phyloP scores from a whole-genome alignment of 805 yeast genomes.

The Spencermartinsiella europaea region DNA sequence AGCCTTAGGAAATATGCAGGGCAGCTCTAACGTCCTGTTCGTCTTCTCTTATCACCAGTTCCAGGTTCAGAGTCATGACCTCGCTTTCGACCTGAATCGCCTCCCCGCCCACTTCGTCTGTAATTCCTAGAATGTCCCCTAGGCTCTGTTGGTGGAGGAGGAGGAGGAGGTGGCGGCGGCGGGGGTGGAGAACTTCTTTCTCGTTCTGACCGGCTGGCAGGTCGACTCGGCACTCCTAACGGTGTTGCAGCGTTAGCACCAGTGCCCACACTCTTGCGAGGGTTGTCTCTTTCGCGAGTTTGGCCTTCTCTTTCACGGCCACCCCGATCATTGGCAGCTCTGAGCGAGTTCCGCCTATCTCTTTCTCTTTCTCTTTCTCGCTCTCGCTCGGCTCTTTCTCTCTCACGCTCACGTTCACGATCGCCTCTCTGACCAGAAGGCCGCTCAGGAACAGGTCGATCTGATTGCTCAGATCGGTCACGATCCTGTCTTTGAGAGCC shows the following conservation, averaged over 20 bases:
- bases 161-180: neutral
- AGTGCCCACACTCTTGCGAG: neutral
- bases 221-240: neutral
- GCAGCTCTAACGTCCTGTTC: neutral
- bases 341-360: too few species aligned
- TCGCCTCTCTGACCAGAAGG: constrained; percentile 2
- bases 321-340: too few species aligned
- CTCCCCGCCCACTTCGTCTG: neutral
- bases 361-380: constrained; percentile 15
- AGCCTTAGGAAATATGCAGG: neutral
- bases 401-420: constrained; percentile 7
- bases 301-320: neutral
- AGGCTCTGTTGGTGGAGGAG: neutral
- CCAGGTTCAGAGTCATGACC: neutral
- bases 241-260: neutral
- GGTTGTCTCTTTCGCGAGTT: too few species aligned
- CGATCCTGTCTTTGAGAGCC: neutral
- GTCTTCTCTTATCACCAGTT: neutral
- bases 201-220: neutral
- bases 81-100: neutral
- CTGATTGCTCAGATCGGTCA: neutral
- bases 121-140: neutral
- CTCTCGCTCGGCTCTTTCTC: constrained; percentile 14
- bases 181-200: neutral
- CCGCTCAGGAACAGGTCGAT: neutral